Evolutionary conservation across 306 rosid genomes (phyloP).

Genomic region (Lablab purpureus): DNA sequence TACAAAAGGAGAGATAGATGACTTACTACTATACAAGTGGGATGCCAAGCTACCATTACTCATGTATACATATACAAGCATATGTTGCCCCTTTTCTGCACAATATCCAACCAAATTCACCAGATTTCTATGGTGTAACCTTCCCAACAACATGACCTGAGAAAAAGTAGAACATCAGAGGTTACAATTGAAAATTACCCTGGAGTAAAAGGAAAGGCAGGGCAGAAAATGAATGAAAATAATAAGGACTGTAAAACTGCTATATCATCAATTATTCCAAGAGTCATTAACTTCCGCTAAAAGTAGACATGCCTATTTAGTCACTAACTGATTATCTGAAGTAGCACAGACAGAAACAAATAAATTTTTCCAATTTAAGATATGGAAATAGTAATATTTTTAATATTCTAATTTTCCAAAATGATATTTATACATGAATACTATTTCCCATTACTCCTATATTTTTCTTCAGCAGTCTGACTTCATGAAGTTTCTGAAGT

Average conservation of each 20-base stretch:
- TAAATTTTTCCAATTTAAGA: background rate
- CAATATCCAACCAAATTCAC: conserved; percentile 50
- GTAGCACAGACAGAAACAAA: background rate
- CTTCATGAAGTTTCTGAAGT: background rate
- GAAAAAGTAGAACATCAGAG: background rate
- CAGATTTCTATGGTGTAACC: conserved; percentile 81
- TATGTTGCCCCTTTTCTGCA: conserved; percentile 77
- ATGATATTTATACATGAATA: conserved; percentile 4
- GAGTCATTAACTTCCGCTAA: background rate
- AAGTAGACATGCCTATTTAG: background rate
- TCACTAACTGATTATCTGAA: background rate
- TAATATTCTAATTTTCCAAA: conserved; percentile 9
- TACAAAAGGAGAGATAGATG: background rate
- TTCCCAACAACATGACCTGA: conserved; percentile 77
- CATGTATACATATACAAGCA: conserved; percentile 80
- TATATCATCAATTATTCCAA: background rate
- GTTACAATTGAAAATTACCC: conserved; percentile 12
- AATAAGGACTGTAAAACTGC: background rate
- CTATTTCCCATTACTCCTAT: background rate
- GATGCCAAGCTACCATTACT: conserved; percentile 79
- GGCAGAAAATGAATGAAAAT: background rate
- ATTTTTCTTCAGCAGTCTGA: conserved; percentile 3
- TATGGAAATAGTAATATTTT: background rate
- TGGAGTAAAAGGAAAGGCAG: background rate
- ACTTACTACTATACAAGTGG: conserved; percentile 79